A percentile compares a stretch with the other conserved stretches of the same genome.
Evolutionary conservation across 768 basidiomycete species (phyloP).

Genomic region (Kwoniella pini): DNA sequence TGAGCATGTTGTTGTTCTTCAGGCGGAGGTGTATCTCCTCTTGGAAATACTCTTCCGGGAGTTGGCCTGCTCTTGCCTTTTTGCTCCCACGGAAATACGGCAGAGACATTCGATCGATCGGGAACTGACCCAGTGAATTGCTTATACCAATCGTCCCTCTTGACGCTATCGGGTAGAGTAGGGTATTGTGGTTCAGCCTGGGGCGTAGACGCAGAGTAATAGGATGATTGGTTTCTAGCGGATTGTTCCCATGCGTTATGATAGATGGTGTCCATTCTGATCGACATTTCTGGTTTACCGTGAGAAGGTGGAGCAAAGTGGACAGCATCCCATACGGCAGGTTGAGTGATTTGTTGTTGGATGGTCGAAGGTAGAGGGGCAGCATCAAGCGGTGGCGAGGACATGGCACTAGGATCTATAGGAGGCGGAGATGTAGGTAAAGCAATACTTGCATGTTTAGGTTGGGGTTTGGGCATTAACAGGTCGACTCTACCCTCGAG

Average conservation of each 20-base stretch:
- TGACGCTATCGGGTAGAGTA: constrained; percentile 68
- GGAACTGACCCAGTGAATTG: constrained; percentile 59
- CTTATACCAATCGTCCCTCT: constrained; percentile 69
- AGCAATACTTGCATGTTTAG: constrained; percentile 21
- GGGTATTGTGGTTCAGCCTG: constrained; percentile 55
- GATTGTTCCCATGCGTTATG: constrained; percentile 82
- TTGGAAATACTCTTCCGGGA: constrained; percentile 49
- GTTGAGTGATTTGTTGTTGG: constrained; percentile 51
- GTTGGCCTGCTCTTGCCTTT: constrained; percentile 45
- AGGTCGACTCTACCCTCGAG: constrained; percentile 85
- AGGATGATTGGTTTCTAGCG: constrained; percentile 37
- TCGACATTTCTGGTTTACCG: constrained; percentile 62
- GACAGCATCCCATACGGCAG: constrained; percentile 81
- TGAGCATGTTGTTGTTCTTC: constrained; percentile 12
- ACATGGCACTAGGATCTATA: constrained; percentile 56
- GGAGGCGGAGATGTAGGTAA: constrained; percentile 26
- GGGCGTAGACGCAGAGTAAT: constrained; percentile 19
- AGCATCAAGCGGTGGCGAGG: constrained; percentile 48
- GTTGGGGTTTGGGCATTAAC: constrained; percentile 63
- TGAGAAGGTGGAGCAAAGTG: constrained; percentile 73
- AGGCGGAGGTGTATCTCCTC: constrained; percentile 56
- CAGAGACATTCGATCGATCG: constrained; percentile 70
- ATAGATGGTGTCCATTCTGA: constrained; percentile 73
- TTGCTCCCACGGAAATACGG: constrained; percentile 95
- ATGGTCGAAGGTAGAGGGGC: constrained; percentile 43